Conservation (phyloP, 2,329 filamentous ascomycete genomes). For the Atkinsonella texensis region DNA sequence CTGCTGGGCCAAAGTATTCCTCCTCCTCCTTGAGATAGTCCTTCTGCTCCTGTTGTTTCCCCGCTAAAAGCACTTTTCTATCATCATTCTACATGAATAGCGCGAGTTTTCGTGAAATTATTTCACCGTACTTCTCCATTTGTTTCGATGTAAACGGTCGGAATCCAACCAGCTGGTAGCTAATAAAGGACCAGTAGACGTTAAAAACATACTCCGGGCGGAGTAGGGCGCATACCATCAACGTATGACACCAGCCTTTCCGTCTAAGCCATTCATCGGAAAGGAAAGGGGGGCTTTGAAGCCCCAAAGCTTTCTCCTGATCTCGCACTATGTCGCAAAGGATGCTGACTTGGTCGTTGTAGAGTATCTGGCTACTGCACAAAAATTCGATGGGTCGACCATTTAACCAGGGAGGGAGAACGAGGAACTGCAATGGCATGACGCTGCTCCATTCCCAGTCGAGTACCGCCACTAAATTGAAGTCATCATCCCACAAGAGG, state of each 20-base stretch:
- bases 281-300: not conserved
- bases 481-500: conserved; percentile 9
- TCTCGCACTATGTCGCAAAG: not conserved
- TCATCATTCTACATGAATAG: not conserved
- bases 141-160: not conserved
- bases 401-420: conserved; percentile 9
- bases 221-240: not conserved
- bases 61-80: not conserved
- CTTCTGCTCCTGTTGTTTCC: not conserved
- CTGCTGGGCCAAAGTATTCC: not conserved
- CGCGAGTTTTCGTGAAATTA: not conserved
- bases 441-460: conserved; percentile 14
- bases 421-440: conserved; percentile 10
- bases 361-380: not conserved
- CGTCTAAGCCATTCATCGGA: not conserved
- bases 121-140: not conserved
- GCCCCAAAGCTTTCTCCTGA: not conserved
- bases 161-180: not conserved
- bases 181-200: not conserved
- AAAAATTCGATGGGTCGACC: not conserved
- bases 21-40: not conserved
- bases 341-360: not conserved
- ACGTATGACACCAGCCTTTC: not conserved
- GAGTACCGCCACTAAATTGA: conserved; percentile 7
- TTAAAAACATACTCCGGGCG: not conserved